A percentile compares a stretch with the other conserved stretches of the same genome.
Evolutionary conservation across 1,284 basidiomycete genomes (phyloP).

Genomic region (Fomitopsis betulina): DNA sequence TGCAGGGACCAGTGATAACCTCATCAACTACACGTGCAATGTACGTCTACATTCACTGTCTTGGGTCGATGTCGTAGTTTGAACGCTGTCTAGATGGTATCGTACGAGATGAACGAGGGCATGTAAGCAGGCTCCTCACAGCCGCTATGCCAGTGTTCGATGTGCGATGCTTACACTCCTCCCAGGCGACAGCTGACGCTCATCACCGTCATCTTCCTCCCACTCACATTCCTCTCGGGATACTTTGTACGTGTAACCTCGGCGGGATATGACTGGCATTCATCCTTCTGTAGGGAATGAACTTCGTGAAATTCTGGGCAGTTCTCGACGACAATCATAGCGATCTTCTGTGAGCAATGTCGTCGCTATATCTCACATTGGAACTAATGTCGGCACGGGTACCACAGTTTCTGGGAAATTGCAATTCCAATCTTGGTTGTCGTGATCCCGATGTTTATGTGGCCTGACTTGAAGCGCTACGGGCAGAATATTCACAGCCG

Average conservation of each 20-base stretch:
- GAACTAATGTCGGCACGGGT: background rate
- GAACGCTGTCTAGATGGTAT: conserved; percentile 44
- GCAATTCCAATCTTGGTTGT: conserved; percentile 56
- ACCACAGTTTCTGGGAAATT: conserved; percentile 59
- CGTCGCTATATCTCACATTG: too few species aligned
- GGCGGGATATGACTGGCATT: too few species aligned
- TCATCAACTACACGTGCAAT: conserved; percentile 68
- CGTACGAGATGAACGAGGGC: conserved; percentile 67
- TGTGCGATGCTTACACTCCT: background rate
- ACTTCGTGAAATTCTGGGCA: conserved; percentile 52
- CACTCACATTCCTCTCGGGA: conserved; percentile 64
- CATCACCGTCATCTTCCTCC: conserved; percentile 66
- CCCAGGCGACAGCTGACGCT: conserved; percentile 51
- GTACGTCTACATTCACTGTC: conserved; percentile 25
- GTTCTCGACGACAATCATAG: conserved; percentile 35
- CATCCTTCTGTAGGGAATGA: conserved; percentile 52
- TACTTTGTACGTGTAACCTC: conserved; percentile 50
- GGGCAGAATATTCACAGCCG: conserved; percentile 42
- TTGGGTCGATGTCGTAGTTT: background rate
- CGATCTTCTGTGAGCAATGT: conserved; percentile 43
- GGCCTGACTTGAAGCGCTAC: conserved; percentile 43
- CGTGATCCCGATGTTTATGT: conserved; percentile 51
- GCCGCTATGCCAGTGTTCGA: too few species aligned
- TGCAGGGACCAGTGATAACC: conserved; percentile 60
- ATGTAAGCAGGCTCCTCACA: conserved; percentile 39